A percentile compares a stretch with the other conserved stretches of the same genome.
phyloP scores from a whole-genome alignment of 306 rosid species.

The Vigna nakashimae region DNA sequence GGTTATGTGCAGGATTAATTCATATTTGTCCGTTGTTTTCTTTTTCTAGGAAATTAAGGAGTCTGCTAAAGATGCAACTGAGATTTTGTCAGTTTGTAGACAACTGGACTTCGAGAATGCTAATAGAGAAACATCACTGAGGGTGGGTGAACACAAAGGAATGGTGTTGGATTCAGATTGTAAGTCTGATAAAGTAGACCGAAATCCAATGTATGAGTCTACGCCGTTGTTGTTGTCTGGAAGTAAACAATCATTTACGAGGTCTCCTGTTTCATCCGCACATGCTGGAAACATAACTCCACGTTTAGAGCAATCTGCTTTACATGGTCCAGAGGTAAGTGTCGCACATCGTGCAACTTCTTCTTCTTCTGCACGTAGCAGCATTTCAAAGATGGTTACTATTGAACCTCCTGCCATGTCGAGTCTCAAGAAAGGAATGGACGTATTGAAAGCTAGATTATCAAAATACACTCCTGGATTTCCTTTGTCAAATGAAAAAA shows the following conservation, averaged over 20 bases:
- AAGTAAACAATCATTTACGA: slow-evolving; percentile 39
- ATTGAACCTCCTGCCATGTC: slow-evolving; percentile 61
- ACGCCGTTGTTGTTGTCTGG: too few relatives aligned
- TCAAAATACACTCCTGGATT: slow-evolving; percentile 62
- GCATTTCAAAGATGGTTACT: slow-evolving; percentile 56
- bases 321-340: slow-evolving; percentile 38
- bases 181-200: slow-evolving; percentile 28
- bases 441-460: slow-evolving; percentile 59
- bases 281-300: slow-evolving; percentile 52
- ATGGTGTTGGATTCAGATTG: slow-evolving; percentile 30
- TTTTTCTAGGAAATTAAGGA: slow-evolving; percentile 59
- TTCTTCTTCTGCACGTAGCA: slow-evolving; percentile 58
- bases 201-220: too few relatives aligned
- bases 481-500: slow-evolving; percentile 49
- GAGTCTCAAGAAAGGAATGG: slow-evolving; percentile 63
- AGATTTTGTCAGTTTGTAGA: slow-evolving; percentile 6
- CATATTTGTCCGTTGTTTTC: slow-evolving; percentile 37
- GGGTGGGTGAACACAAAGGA: slow-evolving; percentile 43
- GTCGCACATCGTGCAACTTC: slow-evolving; percentile 38
- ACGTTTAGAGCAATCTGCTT: slow-evolving; percentile 45
- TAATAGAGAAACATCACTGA: slow-evolving; percentile 41
- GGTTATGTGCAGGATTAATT: slow-evolving; percentile 15
- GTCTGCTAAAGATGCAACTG: slow-evolving; percentile 42
- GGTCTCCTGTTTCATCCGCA: slow-evolving; percentile 55
- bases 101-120: slow-evolving; percentile 45